Base-by-base conservation (phyloP, 129 eudicot genomes). In the Escallonia rubra region DNA sequence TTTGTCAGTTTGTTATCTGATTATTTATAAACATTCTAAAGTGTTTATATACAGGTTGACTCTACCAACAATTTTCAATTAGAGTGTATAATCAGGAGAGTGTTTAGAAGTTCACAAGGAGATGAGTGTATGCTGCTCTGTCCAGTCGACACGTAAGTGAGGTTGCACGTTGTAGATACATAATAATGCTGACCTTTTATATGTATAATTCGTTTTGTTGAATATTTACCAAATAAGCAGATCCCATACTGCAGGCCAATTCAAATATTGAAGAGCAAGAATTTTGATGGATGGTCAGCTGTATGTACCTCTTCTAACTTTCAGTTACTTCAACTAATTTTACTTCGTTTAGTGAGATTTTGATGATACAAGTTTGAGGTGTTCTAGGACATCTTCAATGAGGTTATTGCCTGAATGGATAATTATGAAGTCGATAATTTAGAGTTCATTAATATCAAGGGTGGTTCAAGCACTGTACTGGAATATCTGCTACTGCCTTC, bases 271-370 rank as follows among this genome's bases (percentile, higher is more conserved):
- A 93, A 93, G 86, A 93, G 96, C 79, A 84, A 83, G 64, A 89
- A 86, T 70, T 79, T 86, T 65, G 98, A 86, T 61, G 98, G 96
- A 74, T 93, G 96, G 96, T 78, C 96, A 63, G 90, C 92, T 80
- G 98, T 93, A 89, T 55, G 96, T 66, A 69, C 59, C 53, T 14
- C 51, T 73, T 72, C 11, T 13, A 42, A 51, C 7, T 15, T 6
- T 45, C 15, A 23, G 3, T 41, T 16, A 42, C 23, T 23, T 41
- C 50, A 60, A 23, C 39, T n/a, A 2, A 38, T 64, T 6, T 38
- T 10, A 0, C 3, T 38, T 15, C 8, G 46, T 47, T 3, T 11
- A 0, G 3, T 0, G 16, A 2, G 10, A 47, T 9, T 23, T 52
- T 10, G 57, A 52, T 52, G 57, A 52, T 52, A 5, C 23, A 52